Percentiles rank a stretch among this genome's conserved stretches.
These are phyloP conservation scores for Fraxinus quadrangulata DNA, from an alignment of 257 asterid genomes.

Conservation along the genomic window DNA sequence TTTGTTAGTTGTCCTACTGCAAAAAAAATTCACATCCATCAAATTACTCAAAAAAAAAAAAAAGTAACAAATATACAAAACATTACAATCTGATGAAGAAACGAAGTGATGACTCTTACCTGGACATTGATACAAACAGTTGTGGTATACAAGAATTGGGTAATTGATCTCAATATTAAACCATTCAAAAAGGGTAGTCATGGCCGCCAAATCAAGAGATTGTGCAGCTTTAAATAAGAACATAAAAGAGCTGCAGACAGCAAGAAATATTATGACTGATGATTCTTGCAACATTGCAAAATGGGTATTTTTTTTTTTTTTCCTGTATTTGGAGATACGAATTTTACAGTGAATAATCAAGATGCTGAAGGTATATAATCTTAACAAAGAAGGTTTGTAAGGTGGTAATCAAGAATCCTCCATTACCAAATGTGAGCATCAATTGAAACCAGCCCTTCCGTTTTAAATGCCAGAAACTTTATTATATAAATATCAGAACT, in stretches of 20 bases:
- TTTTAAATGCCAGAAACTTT: neutral
- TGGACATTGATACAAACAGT: constrained; percentile 21
- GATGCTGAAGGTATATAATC: neutral
- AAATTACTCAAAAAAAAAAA: neutral
- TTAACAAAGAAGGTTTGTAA: neutral
- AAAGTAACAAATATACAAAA: neutral
- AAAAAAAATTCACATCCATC: neutral
- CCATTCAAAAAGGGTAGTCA: neutral
- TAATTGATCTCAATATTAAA: neutral
- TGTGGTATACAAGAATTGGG: neutral
- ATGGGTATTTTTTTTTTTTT: neutral
- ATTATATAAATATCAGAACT: neutral
- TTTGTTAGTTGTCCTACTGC: constrained; percentile 22
- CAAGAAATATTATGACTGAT: neutral
- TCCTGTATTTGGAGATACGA: neutral
- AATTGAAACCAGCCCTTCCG: neutral
- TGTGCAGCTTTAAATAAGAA: constrained; percentile 2
- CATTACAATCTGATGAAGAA: neutral
- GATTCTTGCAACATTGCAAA: constrained; percentile 2
- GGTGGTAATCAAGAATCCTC: neutral
- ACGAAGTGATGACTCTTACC: constrained; percentile 15
- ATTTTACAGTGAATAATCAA: neutral
- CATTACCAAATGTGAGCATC: neutral
- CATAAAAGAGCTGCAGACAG: constrained; percentile 3
- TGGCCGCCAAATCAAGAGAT: neutral